Base-by-base conservation (phyloP, 2,329 filamentous ascomycete species). In the Zymoseptoria brevis region DNA sequence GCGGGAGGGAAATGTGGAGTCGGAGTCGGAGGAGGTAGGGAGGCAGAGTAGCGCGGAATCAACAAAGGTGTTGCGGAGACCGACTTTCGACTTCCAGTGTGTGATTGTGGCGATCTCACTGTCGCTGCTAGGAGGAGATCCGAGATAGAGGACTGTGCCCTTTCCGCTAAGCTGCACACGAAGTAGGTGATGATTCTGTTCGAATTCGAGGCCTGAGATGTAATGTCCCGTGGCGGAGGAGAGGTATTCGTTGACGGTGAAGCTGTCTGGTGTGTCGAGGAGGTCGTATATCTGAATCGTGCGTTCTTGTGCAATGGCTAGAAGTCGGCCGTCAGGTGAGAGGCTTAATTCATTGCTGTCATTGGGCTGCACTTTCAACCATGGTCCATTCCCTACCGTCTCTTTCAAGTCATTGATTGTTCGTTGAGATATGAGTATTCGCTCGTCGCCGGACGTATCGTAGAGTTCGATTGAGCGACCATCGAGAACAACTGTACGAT, bases 221-320 rank as follows among this genome's bases (percentile, higher is more conserved):
- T 68, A 71, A 59, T 73, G 68, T 8, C 71, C 72, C 9, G 69
- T 65, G 8, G 71, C 71, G 30, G 66, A 67, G 8, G 64, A 59
- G 50, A 73, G 60, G 57, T 71, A 70, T 26, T 71, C 64, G 51
- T 70, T 69, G 8, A 72, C 65, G 3, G 69, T 71, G 48, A 67
- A 68, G 35, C 67, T 70, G 54, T 72, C 67, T 2, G 67, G 56
- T 11, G 66, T 64, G 8, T 64, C 66, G 6, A 55, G 52, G n/a
- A 73, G 57, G 52, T 74, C 67, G 63, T 72, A 72, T 13, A 74
- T 67, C 55, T 74, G 71, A 16, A 73, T 67, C 2, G 67, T 71
- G 19, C 71, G 64, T 58, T 72, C 71, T 30, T 70, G 67, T 9
- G 71, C 71, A 8, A 74, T 62, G 3, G 72, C 72, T 8, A 74